Conservation (phyloP, 2,329 filamentous ascomycete species). For the Aspergillus japonicus region DNA sequence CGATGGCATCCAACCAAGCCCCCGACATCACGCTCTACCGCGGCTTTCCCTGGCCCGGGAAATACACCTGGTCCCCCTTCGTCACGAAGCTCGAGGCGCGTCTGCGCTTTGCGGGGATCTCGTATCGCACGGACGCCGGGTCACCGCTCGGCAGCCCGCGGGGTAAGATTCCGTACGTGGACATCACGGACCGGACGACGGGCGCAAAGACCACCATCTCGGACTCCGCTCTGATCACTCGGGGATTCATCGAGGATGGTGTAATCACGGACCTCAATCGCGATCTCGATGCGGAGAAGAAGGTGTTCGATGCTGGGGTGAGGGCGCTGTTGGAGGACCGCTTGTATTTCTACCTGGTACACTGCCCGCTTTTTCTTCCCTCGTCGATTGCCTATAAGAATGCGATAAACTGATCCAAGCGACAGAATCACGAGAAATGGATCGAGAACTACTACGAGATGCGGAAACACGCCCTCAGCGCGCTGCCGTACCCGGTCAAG, state of each 20-base stretch:
- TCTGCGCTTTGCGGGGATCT: slow-evolving; percentile 53
- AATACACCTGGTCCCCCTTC: slow-evolving; percentile 61
- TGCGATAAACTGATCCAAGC: background rate
- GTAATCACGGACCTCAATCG: slow-evolving; percentile 52
- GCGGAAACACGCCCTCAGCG: slow-evolving; percentile 52
- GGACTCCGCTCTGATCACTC: slow-evolving; percentile 59
- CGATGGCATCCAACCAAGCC: background rate
- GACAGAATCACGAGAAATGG: slow-evolving; percentile 56
- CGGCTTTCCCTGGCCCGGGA: slow-evolving; percentile 44
- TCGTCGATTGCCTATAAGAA: too few relatives aligned
- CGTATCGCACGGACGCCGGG: slow-evolving; percentile 50
- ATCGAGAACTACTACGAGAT: slow-evolving; percentile 59
- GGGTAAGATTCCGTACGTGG: slow-evolving; percentile 62
- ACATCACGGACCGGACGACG: slow-evolving; percentile 22
- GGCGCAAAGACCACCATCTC: slow-evolving; percentile 31
- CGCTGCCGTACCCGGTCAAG: slow-evolving; percentile 54
- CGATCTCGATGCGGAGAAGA: slow-evolving; percentile 38
- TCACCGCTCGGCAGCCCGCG: slow-evolving; percentile 49
- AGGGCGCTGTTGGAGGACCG: slow-evolving; percentile 60
- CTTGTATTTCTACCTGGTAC: slow-evolving; percentile 56
- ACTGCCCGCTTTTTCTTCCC: background rate
- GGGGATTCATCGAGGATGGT: slow-evolving; percentile 43
- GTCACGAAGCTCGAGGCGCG: slow-evolving; percentile 63
- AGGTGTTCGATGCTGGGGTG: slow-evolving; percentile 53
- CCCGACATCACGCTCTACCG: slow-evolving; percentile 48